Conservation (phyloP, 768 basidiomycete species). For the Boletus pseudo-olivaceus region DNA sequence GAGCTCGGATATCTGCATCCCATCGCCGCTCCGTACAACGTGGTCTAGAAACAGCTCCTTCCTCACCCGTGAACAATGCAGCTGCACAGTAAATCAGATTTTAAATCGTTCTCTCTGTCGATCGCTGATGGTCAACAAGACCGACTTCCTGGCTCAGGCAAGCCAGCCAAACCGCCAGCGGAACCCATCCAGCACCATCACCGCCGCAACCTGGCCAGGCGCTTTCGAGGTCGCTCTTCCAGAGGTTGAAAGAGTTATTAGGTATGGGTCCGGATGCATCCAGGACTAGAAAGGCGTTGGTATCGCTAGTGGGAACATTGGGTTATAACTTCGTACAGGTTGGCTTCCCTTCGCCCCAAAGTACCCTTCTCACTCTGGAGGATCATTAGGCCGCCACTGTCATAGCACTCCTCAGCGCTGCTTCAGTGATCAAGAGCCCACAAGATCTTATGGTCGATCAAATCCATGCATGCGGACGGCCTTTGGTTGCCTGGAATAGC, state of each 20-base stretch:
- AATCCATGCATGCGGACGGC: conserved; percentile 60
- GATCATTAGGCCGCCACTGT: conserved; percentile 48
- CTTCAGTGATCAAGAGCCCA: conserved; percentile 47
- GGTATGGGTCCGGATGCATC: conserved; percentile 55
- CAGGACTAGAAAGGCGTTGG: conserved; percentile 48
- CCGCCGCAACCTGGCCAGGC: conserved; percentile 3
- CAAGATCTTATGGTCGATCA: conserved; percentile 41
- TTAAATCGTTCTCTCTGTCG: conserved; percentile 1
- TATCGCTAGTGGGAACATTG: conserved; percentile 51
- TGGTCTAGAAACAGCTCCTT: conserved; percentile 17
- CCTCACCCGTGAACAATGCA: conserved; percentile 17
- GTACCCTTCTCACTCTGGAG: not conserved
- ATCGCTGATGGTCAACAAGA: conserved; percentile 23
- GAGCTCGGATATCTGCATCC: conserved; percentile 29
- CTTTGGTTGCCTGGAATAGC: conserved; percentile 63
- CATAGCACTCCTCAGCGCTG: conserved; percentile 46
- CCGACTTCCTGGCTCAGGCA: conserved; percentile 24
- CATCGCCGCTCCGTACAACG: conserved; percentile 27
- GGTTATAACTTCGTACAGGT: conserved; percentile 55
- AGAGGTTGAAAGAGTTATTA: conserved; percentile 37
- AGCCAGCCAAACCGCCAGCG: conserved; percentile 20
- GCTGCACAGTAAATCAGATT: conserved; percentile 18
- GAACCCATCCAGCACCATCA: conserved; percentile 1
- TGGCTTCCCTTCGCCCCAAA: conserved; percentile 11
- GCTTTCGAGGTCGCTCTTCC: conserved; percentile 18